Evolutionary conservation across 768 basidiomycete species (phyloP), one percentile per base, ranked within the genome.

Genomic region (Tricholomella constricta): DNA sequence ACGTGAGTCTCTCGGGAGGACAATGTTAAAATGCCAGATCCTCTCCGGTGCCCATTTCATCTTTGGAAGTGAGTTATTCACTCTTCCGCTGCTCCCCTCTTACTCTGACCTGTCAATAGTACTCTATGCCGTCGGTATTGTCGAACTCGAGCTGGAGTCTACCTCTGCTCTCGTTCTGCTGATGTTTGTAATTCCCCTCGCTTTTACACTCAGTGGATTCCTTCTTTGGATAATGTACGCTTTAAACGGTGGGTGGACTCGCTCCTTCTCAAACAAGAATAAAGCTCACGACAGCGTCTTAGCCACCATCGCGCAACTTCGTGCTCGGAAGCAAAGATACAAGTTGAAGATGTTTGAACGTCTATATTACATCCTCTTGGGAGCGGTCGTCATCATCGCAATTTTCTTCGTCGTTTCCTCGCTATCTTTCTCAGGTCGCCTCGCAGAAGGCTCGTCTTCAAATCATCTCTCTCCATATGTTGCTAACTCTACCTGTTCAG

Each of bases 191-290:
- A 86, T 98, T 54, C 97, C 97, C 5, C 78, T 99, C 44, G 91
- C 96, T 1, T 89, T 98, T 71, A 94, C 94, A 1, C 78, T 99
- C n/a, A 96, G 94, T 52, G 87, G 88, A 1, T 99, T 98, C 78
- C 79, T 99, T 22, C 79, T 96, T 58, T 98, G 96, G 96, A 98
- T 96, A 46, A 83, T 96, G 74, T 88, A 94, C 67, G 83, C 90
- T 10, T 75, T 97, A 44, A 94, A 93, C 62, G 86, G 93, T 93
- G 56, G 25, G 78, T 69, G n/a, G 17, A 43, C 11, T 31, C n/a
- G 48, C 14, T 27, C 35, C 44, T n/a, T 37, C 42, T 20, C 15
- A 6, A 51, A 25, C 2, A 41, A 31, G 10, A 15, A 10, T 26
- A 35, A 8, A 34, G 4, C 31, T 41, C 26, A 31, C 38, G 59